phyloP scores from a whole-genome alignment of 2,329 filamentous ascomycete species.

The Beauveria pseudobassiana region DNA sequence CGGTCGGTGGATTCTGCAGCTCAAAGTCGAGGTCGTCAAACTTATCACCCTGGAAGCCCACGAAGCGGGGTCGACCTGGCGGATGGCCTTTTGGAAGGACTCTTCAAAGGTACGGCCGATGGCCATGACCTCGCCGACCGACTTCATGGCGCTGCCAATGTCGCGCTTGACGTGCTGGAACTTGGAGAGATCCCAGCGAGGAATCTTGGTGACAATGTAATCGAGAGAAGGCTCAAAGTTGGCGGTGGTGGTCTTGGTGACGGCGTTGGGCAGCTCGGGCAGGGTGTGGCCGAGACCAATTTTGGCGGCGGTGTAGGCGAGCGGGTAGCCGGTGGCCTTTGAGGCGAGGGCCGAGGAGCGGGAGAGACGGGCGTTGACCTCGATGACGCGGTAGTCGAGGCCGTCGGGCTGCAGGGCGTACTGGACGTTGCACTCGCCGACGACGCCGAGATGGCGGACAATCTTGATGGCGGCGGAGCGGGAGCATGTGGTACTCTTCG shows the following conservation, averaged over 20 bases:
- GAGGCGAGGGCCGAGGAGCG: constrained; percentile 94
- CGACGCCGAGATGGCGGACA: constrained; percentile 90
- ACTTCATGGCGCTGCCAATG: constrained; percentile 98
- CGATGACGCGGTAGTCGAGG: constrained; percentile 95
- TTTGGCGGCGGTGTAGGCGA: constrained; percentile 96
- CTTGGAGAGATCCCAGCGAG: constrained; percentile 95
- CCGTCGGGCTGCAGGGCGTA: constrained; percentile 95
- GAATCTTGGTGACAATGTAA: constrained; percentile 98
- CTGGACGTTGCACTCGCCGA: constrained; percentile 98
- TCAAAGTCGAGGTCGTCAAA: constrained; percentile 90
- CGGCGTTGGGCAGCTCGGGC: constrained; percentile 92
- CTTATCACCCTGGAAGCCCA: constrained; percentile 91
- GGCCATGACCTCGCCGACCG: constrained; percentile 97
- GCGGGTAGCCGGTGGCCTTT: constrained; percentile 94
- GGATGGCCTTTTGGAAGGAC: constrained; percentile 97
- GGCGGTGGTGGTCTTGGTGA: constrained; percentile 96
- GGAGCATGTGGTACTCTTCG: constrained; percentile 99
- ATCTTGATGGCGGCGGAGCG: constrained; percentile 97
- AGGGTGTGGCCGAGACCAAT: constrained; percentile 94
- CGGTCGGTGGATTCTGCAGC: constrained; percentile 87
- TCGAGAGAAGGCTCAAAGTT: constrained; percentile 98
- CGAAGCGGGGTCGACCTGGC: constrained; percentile 85
- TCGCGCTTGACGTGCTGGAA: constrained; percentile 98
- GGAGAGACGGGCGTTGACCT: constrained; percentile 97
- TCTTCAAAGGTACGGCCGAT: constrained; percentile 98